Percentiles rank a stretch among this genome's conserved stretches.
Conservation (phyloP, 208 protist species). For the Naegleria fowleri region DNA sequence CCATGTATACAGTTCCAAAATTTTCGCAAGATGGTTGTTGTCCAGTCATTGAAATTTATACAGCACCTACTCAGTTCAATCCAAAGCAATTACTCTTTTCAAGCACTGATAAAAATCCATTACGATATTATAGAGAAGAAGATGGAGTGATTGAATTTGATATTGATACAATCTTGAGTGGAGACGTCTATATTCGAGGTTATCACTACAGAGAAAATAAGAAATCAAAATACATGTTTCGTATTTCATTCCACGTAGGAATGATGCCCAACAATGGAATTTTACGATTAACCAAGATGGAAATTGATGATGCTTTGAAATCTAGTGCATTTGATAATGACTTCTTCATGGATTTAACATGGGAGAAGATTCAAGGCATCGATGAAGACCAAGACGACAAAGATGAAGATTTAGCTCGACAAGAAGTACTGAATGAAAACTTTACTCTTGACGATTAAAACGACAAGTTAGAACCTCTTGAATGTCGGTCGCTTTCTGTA, state of each 20-base stretch:
- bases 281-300: conserved; percentile 28
- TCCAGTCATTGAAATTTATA: conserved; percentile 21
- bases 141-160: conserved; percentile 7
- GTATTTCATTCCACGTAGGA: conserved; percentile 24
- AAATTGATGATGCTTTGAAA: conserved; percentile 32
- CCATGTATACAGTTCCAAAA: conserved; percentile 18
- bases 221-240: conserved; percentile 31
- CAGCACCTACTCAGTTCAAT: conserved; percentile 1
- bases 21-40: neutral
- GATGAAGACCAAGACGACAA: neutral
- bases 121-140: neutral
- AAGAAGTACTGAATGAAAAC: too few species aligned
- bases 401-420: too few species aligned
- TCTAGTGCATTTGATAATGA: conserved; percentile 21
- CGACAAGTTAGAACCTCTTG: too few species aligned
- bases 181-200: conserved; percentile 28
- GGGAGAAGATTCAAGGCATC: neutral
- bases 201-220: neutral
- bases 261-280: conserved; percentile 5
- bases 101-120: neutral
- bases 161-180: neutral
- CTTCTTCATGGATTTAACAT: conserved; percentile 31
- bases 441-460: too few species aligned
- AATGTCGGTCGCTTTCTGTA: too few species aligned
- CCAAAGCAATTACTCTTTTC: neutral